A percentile compares a stretch with the other conserved stretches of the same genome.
These are phyloP conservation scores for Chaetomiaceae sp. DNA, from an alignment of 2,329 filamentous ascomycete genomes.

Conservation along the genomic window DNA sequence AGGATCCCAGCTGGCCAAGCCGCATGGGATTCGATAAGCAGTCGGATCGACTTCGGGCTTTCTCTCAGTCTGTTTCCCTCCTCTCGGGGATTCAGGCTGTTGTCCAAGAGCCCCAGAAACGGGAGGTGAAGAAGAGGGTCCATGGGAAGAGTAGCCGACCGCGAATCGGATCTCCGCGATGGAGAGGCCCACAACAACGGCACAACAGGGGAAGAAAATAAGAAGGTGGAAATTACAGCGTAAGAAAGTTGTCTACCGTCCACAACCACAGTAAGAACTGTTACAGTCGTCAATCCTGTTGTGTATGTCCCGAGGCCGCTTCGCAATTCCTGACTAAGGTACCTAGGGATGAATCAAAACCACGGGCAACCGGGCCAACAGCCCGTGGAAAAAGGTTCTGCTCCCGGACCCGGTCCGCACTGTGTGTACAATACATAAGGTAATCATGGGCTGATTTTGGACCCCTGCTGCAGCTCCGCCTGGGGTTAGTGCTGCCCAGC, in stretches of 20 bases:
- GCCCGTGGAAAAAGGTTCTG: slow-evolving; percentile 16
- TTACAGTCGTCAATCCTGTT: no score
- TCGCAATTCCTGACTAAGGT: no score
- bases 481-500: slow-evolving; percentile 9
- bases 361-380: background rate
- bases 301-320: no score
- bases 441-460: slow-evolving; percentile 23
- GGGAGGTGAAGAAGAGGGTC: no score
- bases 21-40: background rate
- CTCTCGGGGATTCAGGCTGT: slow-evolving; percentile 5
- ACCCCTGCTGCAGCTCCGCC: slow-evolving; percentile 8
- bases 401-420: background rate
- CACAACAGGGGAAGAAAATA: no score
- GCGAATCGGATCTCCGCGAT: slow-evolving; percentile 11
- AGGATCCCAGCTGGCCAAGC: background rate
- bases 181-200: background rate
- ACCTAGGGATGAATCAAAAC: no score
- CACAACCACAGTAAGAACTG: no score
- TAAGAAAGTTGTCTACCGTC: no score
- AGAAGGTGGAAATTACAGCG: no score
- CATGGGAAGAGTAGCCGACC: slow-evolving; percentile 1
- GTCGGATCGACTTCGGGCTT: slow-evolving; percentile 10
- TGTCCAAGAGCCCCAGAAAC: slow-evolving; percentile 4
- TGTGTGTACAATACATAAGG: background rate
- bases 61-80: no score